phyloP scores from a whole-genome alignment of 164 flowering plant species.

The Malania oleifera region DNA sequence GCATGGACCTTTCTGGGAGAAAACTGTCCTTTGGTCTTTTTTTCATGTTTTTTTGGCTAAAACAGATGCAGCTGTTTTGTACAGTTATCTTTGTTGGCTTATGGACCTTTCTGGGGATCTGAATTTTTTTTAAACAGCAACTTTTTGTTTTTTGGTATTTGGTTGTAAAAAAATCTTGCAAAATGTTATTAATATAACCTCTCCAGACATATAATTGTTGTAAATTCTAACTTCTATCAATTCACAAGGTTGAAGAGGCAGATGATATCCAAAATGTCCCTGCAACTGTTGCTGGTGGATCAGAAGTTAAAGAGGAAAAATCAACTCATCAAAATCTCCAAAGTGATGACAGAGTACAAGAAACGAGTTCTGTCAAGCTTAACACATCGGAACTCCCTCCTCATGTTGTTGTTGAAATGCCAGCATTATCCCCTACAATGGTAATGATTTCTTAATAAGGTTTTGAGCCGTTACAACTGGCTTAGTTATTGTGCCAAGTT shows the following conservation, averaged over 20 bases:
- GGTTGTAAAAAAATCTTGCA: no score
- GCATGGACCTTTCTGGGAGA: no score
- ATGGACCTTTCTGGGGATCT: background rate
- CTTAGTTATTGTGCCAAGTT: no score
- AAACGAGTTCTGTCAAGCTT: constrained; percentile 25
- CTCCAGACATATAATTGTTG: background rate
- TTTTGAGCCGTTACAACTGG: no score
- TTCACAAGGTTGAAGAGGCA: constrained; percentile 52
- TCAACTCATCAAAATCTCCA: constrained; percentile 17
- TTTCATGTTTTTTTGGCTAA: background rate
- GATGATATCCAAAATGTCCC: constrained; percentile 47
- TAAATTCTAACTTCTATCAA: background rate
- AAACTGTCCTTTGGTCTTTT: no score
- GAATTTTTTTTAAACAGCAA: no score
- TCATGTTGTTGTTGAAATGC: constrained; percentile 1
- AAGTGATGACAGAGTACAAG: constrained; percentile 18
- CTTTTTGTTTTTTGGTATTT: no score
- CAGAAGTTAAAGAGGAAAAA: constrained; percentile 27
- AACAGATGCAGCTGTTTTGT: background rate
- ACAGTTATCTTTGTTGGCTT: background rate
- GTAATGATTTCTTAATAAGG: background rate
- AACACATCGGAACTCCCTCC: constrained; percentile 11
- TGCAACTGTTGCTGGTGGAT: constrained; percentile 25
- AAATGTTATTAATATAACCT: background rate
- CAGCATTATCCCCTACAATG: constrained; percentile 2